Evolutionary conservation across 2,329 filamentous ascomycete genomes (phyloP).

Genomic region (Exophiala calicioides): DNA sequence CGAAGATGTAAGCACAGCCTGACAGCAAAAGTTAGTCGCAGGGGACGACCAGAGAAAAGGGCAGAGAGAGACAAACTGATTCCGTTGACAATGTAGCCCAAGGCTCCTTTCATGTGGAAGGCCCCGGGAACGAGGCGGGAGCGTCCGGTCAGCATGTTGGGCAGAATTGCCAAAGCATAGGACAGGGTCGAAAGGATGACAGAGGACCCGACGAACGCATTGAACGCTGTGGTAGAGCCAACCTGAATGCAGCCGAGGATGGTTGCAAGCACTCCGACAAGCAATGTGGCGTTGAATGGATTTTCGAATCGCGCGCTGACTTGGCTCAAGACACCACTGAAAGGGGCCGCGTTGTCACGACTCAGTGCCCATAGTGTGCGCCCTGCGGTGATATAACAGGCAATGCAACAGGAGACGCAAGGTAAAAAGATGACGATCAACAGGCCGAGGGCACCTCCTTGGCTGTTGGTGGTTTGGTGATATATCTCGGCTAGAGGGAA

Average conservation of each 20-base stretch:
- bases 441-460: constrained; percentile 53
- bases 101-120: constrained; percentile 53
- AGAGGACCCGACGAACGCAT: constrained; percentile 60
- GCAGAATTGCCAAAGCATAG: constrained; percentile 55
- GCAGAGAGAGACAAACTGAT: too few relatives aligned
- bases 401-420: constrained; percentile 54
- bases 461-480: constrained; percentile 55
- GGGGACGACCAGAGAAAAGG: too few relatives aligned
- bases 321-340: constrained; percentile 47
- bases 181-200: constrained; percentile 59
- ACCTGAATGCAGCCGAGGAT: constrained; percentile 55
- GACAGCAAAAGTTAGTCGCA: too few relatives aligned
- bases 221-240: constrained; percentile 47
- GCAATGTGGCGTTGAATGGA: constrained; percentile 59
- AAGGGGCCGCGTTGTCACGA: constrained; percentile 60
- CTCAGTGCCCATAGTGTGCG: constrained; percentile 44
- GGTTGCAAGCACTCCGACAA: constrained; percentile 52
- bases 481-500: constrained; percentile 70
- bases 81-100: constrained; percentile 54
- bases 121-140: constrained; percentile 51
- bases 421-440: constrained; percentile 57
- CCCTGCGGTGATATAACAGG: constrained; percentile 60
- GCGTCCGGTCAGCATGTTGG: constrained; percentile 54
- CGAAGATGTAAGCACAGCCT: too few relatives aligned
- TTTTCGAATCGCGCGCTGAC: constrained; percentile 52